phyloP scores from a whole-genome alignment of 148 eudicot species.

The Pharnaceum exiguum region DNA sequence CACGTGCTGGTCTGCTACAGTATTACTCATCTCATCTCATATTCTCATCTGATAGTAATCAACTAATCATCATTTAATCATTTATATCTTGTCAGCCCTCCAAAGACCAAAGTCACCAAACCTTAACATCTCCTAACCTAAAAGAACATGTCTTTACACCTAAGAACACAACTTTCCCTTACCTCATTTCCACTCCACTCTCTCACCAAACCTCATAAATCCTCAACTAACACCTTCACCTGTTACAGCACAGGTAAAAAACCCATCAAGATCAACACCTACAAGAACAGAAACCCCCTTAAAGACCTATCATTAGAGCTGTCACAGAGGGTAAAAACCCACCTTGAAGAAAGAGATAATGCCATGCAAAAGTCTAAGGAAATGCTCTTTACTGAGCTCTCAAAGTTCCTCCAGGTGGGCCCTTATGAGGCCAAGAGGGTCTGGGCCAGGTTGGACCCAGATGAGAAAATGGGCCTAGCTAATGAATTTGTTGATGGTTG shows the following conservation, averaged over 20 bases:
- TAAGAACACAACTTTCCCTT: constrained; percentile 1
- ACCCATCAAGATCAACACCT: constrained; percentile 23
- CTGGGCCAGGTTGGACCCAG: constrained; percentile 55
- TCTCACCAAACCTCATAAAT: neutral
- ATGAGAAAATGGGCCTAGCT: constrained; percentile 50
- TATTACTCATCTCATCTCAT: no score
- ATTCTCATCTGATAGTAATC: no score
- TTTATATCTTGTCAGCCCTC: neutral
- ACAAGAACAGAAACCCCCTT: constrained; percentile 32
- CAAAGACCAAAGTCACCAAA: neutral
- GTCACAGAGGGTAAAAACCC: constrained; percentile 39
- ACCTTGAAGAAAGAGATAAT: constrained; percentile 35
- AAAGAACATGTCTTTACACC: constrained; percentile 11
- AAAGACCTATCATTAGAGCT: constrained; percentile 43
- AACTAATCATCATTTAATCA: no score
- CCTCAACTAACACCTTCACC: constrained; percentile 4
- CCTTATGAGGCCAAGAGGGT: constrained; percentile 40
- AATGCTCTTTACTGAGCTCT: constrained; percentile 58
- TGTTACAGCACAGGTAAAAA: constrained; percentile 17
- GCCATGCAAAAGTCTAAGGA: constrained; percentile 56
- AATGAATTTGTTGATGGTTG: constrained; percentile 67
- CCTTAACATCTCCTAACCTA: neutral
- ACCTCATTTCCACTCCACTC: neutral
- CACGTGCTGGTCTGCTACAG: no score
- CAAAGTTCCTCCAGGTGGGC: constrained; percentile 28